Base-by-base conservation (phyloP, 371 early-diverging fungal species). In the Actinomortierella ambigua region DNA sequence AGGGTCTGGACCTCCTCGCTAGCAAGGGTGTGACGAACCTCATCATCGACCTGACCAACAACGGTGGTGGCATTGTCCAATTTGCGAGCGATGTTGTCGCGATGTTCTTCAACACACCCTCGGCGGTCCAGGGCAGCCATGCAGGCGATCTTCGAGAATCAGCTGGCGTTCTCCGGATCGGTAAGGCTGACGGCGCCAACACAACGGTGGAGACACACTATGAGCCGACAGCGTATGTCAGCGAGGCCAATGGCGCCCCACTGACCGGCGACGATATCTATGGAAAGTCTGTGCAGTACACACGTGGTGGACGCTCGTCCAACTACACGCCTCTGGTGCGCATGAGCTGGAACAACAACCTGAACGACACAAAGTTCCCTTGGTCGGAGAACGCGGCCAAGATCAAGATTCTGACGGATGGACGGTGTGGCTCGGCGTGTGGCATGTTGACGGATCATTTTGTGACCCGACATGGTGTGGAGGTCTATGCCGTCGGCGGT, bases 401-500 rank as follows among this genome's bases (percentile, higher is more conserved):
- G n/a, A 57, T 57, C 43, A 34, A 34, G 11, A 34, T 34, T 11
- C 34, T 34, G 34, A 34, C 34, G 11, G 34, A 34, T 11, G 34
- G 34, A 4, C 4, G 11, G 11, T 34, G 34, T 34, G 75, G 68
- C 24, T 73, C 75, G 22, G 75, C 75, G n/a, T 73, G 75, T 55
- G 63, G 67, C 51, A 53, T 53, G 53, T 34, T 20, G 22, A 39
- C 53, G n/a, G 39, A 28, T 13, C 53, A 23, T n/a, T 53, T 53
- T 29, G 39, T 53, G 42, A 56, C 63, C 28, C 44, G 27, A 8
- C 67, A 73, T 58, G 63, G 63, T 43, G 68, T 73, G 55, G 59
- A 57, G 54, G 67, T 68, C 14, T 73, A 73, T 39, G 67, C 68
- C 3, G 52, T 67, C 22, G 75, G 75, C 1, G 75, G 75, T 27